Base-by-base conservation (phyloP, 1,284 basidiomycete genomes). In the Puccinia horiana region DNA sequence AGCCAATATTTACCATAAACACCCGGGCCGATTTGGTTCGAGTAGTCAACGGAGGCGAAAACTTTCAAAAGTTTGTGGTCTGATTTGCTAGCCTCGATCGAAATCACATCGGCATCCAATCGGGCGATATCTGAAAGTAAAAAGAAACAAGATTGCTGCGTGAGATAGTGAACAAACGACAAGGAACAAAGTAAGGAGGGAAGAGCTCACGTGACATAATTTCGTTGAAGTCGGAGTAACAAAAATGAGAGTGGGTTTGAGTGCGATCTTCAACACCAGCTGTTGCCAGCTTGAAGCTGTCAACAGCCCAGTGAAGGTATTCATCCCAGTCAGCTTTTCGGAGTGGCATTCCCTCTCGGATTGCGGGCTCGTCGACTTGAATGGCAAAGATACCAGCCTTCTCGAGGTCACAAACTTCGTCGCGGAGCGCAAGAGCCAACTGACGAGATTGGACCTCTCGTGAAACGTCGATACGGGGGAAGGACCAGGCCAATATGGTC, bases 311-410 rank as follows among this genome's bases (percentile, higher is more conserved):
- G 85, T 91, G 91, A 88, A 98, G 92, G 90, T 98, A 98, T 86
- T 89, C 90, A 86, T 95, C 92, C 96, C 96, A 97, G 89, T 98
- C 96, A 84, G 91, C 90, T 87, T 92, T 93, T 88, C 95, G 94
- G 85, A 98, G 93, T 85, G 95, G 95, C 80, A 98, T 82, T 26
- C 97, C 97, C 90, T 99, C 97, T 90, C 97, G 96, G 86, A 99
- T 97, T 84, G 97, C 97, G 83, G 97, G 95, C 90, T 99, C 97
- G 86, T 99, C 97, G 86, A 99, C 97, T 90, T 99, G 97, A 87
- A 99, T 96, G 86, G 96, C 96, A 86, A 92, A 92, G 88, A 99
- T 98, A 84, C 95, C 95, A 83, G 94, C 97, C 88, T 93, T 93
- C 90, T 98, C 96, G 86, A 99, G 93, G 89, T 99, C 97, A 85